Conservation (phyloP, 768 basidiomycete genomes). For the Lactarius vividus region DNA sequence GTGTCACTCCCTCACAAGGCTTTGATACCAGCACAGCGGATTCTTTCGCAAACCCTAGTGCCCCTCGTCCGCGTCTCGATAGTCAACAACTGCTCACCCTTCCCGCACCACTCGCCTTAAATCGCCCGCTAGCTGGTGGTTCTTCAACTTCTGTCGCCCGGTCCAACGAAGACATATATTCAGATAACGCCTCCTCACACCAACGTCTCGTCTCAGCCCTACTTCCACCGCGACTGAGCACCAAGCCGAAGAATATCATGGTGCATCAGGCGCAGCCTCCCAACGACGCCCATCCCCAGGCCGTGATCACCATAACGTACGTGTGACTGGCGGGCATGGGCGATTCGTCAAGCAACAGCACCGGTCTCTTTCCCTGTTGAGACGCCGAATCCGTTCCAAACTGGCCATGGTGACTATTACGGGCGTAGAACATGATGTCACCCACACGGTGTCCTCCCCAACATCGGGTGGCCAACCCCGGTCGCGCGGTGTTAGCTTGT, state of each 20-base stretch:
- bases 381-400: constrained; percentile 13
- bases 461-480: constrained; percentile 21
- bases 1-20: constrained; percentile 49
- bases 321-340: not conserved
- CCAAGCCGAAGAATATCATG: constrained; percentile 26
- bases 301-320: constrained; percentile 8
- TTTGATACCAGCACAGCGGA: constrained; percentile 63
- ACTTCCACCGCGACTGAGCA: constrained; percentile 34
- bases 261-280: constrained; percentile 5
- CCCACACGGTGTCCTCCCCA: not conserved
- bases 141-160: constrained; percentile 39
- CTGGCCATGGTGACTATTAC: constrained; percentile 8
- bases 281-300: constrained; percentile 20
- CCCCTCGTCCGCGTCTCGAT: constrained; percentile 58
- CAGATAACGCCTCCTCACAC: constrained; percentile 40
- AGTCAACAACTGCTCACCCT: constrained; percentile 71
- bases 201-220: constrained; percentile 42
- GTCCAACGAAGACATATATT: constrained; percentile 40
- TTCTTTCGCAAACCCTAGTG: constrained; percentile 42
- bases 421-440: constrained; percentile 8
- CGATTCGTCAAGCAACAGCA: constrained; percentile 10
- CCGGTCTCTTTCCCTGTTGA: constrained; percentile 10
- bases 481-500: constrained; percentile 68
- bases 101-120: constrained; percentile 69
- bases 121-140: constrained; percentile 36